Conservation (phyloP, 2,329 filamentous ascomycete genomes). For the Aspergillus brasiliensis region DNA sequence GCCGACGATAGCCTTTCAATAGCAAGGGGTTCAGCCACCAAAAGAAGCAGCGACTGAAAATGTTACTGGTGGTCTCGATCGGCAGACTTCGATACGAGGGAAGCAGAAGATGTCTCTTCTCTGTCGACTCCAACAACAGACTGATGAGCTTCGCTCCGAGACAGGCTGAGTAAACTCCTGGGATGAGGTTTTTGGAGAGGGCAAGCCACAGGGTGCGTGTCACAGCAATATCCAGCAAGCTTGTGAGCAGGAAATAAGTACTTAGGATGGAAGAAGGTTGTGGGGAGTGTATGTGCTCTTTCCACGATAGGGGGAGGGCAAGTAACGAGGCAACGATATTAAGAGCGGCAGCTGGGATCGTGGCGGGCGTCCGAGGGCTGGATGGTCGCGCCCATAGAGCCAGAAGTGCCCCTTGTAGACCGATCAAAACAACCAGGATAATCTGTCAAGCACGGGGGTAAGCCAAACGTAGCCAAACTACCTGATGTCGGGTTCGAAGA, state of each 20-base stretch:
- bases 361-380: background rate
- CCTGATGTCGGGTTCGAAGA: too few relatives aligned
- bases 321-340: constrained; percentile 6
- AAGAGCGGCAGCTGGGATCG: constrained; percentile 7
- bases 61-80: background rate
- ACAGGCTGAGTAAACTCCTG: constrained; percentile 37
- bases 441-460: too few relatives aligned
- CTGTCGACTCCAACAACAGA: background rate
- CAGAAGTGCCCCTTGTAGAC: constrained; percentile 15
- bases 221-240: constrained; percentile 44
- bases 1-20: too few relatives aligned
- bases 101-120: background rate
- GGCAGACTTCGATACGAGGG: background rate
- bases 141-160: background rate
- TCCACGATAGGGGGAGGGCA: constrained; percentile 10
- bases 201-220: constrained; percentile 41
- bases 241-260: constrained; percentile 46
- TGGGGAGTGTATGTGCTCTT: constrained; percentile 25
- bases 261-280: constrained; percentile 29
- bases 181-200: constrained; percentile 20
- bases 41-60: background rate
- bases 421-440: too few relatives aligned
- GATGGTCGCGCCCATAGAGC: constrained; percentile 3
- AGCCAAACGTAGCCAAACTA: too few relatives aligned
- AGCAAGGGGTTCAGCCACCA: background rate